Evolutionary conservation across 2,329 filamentous ascomycete genomes (phyloP), one percentile per base, ranked within the genome.

Genomic region (Penicillium crustosum): DNA sequence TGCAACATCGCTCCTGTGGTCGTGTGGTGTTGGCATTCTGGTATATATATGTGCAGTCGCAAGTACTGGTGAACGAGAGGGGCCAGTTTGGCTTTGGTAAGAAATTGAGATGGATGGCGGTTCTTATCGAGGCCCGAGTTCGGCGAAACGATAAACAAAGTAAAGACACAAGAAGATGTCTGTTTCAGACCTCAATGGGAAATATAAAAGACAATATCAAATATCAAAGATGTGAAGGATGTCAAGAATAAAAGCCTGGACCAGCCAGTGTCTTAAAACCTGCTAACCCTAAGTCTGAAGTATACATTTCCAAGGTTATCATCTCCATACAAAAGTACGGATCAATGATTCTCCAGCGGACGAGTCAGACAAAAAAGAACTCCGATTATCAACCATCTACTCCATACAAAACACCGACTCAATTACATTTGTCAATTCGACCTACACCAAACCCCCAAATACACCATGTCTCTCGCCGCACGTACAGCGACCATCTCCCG

Each of bases 401-500:
- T 29, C 49, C 45, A 4, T 43, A 38, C 9, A 43, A 36, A n/a
- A n/a, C n/a, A 19, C 31, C 48, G 29, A 53, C 35, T 17, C 29
- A 25, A 25, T 21, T 13, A 23, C n/a, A 49, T 2, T 19, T 25
- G 17, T 12, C 19, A 35, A 43, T 21, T 35, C 25, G 17, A 35
- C 23, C 23, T 42, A 35, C 23, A 53, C 39, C 13, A 25, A 6
- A 5, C 25, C 25, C 25, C 25, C 25, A 25, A 5, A 25, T 6
- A 25, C 25, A 65, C 36, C 39, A 71, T 73, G 70, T 48, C 68
- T 48, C 68, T 69, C 57, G 23, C 70, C 49, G 88, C 92, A 43
- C 89, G 93, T 72, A 91, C 88, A 75, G 87, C 91, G 50, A 85
- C 88, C 54, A 80, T 97, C 68, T 87, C 89, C 64, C 91, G 94